Conservation (phyloP, 2,329 filamentous ascomycete genomes). For the Aspergillus pseudoterreus region DNA sequence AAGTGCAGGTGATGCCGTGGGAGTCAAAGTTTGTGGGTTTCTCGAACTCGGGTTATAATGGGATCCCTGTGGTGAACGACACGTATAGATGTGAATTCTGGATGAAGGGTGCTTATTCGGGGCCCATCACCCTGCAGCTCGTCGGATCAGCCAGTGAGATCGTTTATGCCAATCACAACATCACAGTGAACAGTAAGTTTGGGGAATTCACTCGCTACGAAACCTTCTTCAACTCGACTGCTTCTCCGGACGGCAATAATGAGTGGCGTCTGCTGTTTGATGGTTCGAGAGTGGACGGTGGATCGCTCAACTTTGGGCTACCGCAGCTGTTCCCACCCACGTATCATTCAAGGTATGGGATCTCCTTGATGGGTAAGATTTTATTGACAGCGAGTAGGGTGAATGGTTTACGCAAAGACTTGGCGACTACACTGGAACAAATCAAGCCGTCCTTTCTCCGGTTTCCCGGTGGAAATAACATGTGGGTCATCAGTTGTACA, state of each 20-base stretch:
- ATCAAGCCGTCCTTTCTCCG: conserved; percentile 59
- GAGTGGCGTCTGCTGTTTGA: conserved; percentile 28
- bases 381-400: conserved; percentile 9
- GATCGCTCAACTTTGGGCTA: conserved; percentile 22
- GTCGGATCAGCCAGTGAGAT: conserved; percentile 20
- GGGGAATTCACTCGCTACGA: conserved; percentile 19
- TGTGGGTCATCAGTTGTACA: conserved; percentile 29
- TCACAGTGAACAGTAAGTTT: conserved; percentile 22
- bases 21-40: conserved; percentile 32
- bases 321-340: conserved; percentile 27
- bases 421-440: conserved; percentile 51
- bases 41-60: conserved; percentile 43
- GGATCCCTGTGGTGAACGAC: conserved; percentile 24
- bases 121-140: conserved; percentile 23
- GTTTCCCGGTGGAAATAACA: conserved; percentile 63
- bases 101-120: conserved; percentile 28
- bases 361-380: neutral
- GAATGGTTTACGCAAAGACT: conserved; percentile 57
- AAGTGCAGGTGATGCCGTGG: conserved; percentile 16
- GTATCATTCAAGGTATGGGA: conserved; percentile 14
- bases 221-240: conserved; percentile 20
- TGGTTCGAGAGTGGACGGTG: conserved; percentile 16
- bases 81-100: conserved; percentile 30
- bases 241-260: conserved; percentile 22
- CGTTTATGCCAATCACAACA: conserved; percentile 23